Evolutionary conservation across 345 rosid genomes (phyloP).

Genomic region (Melastoma malabathricum): DNA sequence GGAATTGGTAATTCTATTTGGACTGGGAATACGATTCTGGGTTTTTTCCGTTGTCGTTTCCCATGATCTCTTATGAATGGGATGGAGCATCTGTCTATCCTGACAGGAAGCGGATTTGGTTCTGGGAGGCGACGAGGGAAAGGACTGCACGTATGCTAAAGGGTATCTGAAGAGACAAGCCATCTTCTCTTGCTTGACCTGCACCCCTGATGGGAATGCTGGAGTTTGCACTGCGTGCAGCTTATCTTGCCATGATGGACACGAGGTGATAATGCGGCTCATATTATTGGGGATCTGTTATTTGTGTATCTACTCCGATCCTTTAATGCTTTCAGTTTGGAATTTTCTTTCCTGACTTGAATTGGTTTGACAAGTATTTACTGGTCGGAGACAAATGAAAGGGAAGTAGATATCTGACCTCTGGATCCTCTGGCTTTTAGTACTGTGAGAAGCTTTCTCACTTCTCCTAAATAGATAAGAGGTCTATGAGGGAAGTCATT

Average conservation of each 20-base stretch:
- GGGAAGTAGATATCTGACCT: too few species aligned
- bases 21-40: too few species aligned
- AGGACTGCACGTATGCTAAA: constrained; percentile 73
- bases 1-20: constrained; percentile 43
- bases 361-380: too few species aligned
- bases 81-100: constrained; percentile 1
- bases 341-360: too few species aligned
- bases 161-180: constrained; percentile 94
- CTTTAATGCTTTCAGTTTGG: background rate
- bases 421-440: too few species aligned
- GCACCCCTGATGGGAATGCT: constrained; percentile 78
- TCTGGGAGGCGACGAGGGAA: constrained; percentile 96
- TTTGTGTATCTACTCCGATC: background rate
- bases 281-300: background rate
- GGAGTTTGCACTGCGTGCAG: constrained; percentile 96
- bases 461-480: too few species aligned
- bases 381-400: too few species aligned
- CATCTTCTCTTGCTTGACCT: constrained; percentile 86
- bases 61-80: background rate
- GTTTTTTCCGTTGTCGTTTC: too few species aligned
- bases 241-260: constrained; percentile 91
- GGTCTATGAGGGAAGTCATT: too few species aligned
- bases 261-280: constrained; percentile 45
- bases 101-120: constrained; percentile 83
- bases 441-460: too few species aligned